A percentile compares a stretch with the other conserved stretches of the same genome.
These are phyloP conservation scores for Styphnolobium japonicum DNA, from an alignment of 306 rosid species.

Conservation along the genomic window DNA sequence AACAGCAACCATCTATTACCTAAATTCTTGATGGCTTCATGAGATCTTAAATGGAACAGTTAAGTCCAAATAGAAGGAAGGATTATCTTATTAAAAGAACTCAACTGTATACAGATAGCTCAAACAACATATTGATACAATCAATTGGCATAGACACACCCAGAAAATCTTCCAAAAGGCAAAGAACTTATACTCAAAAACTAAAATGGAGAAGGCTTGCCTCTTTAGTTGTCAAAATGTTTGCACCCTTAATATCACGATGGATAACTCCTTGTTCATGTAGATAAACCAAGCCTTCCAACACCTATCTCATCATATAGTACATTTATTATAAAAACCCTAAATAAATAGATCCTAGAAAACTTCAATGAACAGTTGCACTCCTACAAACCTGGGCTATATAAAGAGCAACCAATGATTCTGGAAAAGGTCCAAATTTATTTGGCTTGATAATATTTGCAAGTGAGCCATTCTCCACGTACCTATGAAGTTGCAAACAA, in stretches of 20 bases:
- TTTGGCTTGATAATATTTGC: constrained; percentile 99
- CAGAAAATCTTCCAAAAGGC: constrained; percentile 14
- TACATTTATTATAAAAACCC: constrained; percentile 14
- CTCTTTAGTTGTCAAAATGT: constrained; percentile 97
- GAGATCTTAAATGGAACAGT: too few species aligned
- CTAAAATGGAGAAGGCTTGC: constrained; percentile 37
- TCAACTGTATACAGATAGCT: neutral
- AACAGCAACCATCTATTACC: too few species aligned
- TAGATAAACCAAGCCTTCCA: constrained; percentile 98
- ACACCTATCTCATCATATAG: constrained; percentile 58
- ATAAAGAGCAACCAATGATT: constrained; percentile 92
- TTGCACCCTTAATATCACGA: constrained; percentile 99
- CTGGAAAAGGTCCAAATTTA: constrained; percentile 98
- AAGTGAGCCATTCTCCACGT: constrained; percentile 97
- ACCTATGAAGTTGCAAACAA: constrained; percentile 46
- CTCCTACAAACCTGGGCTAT: constrained; percentile 79
- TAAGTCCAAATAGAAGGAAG: neutral
- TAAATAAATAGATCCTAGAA: neutral
- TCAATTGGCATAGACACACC: neutral
- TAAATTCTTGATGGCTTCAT: too few species aligned
- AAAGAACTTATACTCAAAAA: neutral
- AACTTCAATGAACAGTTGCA: constrained; percentile 16
- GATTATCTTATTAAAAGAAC: neutral
- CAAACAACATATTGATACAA: neutral
- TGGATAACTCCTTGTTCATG: constrained; percentile 99